A percentile compares a stretch with the other conserved stretches of the same genome.
phyloP scores from a whole-genome alignment of 257 asterid genomes.

The Gynochthodes officinalis region DNA sequence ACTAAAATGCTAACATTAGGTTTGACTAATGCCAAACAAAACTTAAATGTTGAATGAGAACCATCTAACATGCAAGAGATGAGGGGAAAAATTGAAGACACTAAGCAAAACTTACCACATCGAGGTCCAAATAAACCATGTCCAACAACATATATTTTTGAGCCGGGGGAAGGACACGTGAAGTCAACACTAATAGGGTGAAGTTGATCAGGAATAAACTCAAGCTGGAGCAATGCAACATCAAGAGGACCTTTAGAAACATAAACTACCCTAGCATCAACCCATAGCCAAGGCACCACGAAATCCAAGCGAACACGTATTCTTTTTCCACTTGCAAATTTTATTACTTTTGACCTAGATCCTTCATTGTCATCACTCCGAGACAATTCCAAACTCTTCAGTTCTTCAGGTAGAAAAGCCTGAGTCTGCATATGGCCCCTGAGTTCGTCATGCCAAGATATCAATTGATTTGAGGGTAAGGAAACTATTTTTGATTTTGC shows the following conservation, averaged over 20 bases:
- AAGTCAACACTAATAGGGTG: constrained; percentile 62
- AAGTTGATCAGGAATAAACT: constrained; percentile 62
- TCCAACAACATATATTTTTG: constrained; percentile 82
- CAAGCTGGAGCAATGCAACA: constrained; percentile 84
- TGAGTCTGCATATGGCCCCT: constrained; percentile 19
- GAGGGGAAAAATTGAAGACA: not conserved
- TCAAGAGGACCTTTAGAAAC: constrained; percentile 92
- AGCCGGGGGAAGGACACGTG: constrained; percentile 71
- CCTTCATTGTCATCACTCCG: constrained; percentile 27
- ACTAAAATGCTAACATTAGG: not conserved
- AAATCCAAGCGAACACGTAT: constrained; percentile 76
- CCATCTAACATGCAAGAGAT: constrained; percentile 4
- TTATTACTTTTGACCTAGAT: constrained; percentile 31
- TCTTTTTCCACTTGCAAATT: constrained; percentile 37
- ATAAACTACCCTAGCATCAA: constrained; percentile 69
- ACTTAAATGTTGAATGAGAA: not conserved
- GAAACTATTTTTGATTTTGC: constrained; percentile 31
- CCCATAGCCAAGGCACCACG: constrained; percentile 92
- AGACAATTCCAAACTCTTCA: constrained; percentile 29
- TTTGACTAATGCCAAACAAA: not conserved
- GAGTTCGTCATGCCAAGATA: constrained; percentile 25
- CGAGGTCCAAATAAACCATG: constrained; percentile 99
- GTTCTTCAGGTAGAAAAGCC: constrained; percentile 27
- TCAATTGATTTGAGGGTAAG: constrained; percentile 26
- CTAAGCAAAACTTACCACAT: constrained; percentile 48